Conservation (phyloP, 345 rosid species). For the Eutrema japonicum region DNA sequence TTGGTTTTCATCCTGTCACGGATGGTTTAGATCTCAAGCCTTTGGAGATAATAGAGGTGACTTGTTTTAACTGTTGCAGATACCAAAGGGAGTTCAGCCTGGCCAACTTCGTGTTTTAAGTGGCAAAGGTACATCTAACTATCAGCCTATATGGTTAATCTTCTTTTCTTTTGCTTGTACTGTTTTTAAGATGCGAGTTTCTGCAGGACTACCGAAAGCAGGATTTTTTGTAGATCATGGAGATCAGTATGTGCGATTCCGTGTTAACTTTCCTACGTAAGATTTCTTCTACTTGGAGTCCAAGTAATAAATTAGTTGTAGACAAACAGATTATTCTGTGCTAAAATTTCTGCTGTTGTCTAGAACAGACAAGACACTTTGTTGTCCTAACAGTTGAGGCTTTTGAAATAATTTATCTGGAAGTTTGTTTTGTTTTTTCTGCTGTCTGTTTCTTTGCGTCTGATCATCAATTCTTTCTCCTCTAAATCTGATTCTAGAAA, state of each 20-base stretch:
- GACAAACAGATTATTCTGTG: conserved; percentile 12
- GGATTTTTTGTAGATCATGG: conserved; percentile 76
- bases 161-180: conserved; percentile 13
- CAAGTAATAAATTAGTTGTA: background rate
- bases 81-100: conserved; percentile 88
- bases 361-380: background rate
- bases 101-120: conserved; percentile 75
- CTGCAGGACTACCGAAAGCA: conserved; percentile 74
- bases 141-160: conserved; percentile 12
- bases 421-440: background rate
- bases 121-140: conserved; percentile 67
- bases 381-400: conserved; percentile 4
- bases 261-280: conserved; percentile 81
- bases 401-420: background rate
- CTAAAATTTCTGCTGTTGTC: conserved; percentile 9
- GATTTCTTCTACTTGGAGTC: conserved; percentile 34
- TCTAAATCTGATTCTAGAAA: background rate
- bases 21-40: conserved; percentile 19
- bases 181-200: conserved; percentile 34
- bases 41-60: conserved; percentile 17
- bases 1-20: conserved; percentile 15
- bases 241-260: conserved; percentile 88
- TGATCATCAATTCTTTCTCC: background rate
- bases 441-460: background rate
- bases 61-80: conserved; percentile 53